Evolutionary conservation across 192 early-diverging fungal species (phyloP).

Genomic region (Backusella morwellensis): DNA sequence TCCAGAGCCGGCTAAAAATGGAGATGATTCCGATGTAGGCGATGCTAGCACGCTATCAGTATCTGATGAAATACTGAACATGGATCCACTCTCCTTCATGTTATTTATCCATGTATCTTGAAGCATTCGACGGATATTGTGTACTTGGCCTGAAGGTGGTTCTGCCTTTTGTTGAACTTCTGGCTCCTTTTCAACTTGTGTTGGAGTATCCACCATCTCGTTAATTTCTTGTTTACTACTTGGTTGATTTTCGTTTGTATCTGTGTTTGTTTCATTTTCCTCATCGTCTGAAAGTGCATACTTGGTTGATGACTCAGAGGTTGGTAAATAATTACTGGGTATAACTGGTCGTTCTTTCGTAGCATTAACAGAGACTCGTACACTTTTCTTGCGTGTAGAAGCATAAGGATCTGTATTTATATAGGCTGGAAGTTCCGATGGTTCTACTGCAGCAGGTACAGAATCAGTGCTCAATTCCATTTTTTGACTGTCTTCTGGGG

Average conservation of each 20-base stretch:
- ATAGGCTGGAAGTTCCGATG: neutral
- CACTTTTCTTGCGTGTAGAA: neutral
- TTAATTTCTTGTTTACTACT: neutral
- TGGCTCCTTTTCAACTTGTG: neutral
- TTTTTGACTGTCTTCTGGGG: constrained; percentile 16
- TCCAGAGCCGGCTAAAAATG: neutral
- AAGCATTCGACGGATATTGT: constrained; percentile 19
- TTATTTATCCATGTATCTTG: constrained; percentile 27
- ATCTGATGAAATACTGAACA: constrained; percentile 22
- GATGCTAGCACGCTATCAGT: neutral
- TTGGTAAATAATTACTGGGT: neutral
- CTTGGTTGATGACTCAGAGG: neutral
- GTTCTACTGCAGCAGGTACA: neutral
- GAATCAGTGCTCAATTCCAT: constrained; percentile 10
- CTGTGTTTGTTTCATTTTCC: neutral
- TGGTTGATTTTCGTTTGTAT: neutral
- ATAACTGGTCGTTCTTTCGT: neutral
- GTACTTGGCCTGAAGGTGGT: constrained; percentile 14
- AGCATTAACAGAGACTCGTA: neutral
- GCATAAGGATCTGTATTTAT: constrained; percentile 8
- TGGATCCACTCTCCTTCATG: constrained; percentile 18
- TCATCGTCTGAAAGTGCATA: neutral
- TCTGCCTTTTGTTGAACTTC: neutral
- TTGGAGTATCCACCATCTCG: neutral
- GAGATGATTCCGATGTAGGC: neutral